Conservation (phyloP, 2,329 filamentous ascomycete genomes). For the Endoconidiophora polonica region DNA sequence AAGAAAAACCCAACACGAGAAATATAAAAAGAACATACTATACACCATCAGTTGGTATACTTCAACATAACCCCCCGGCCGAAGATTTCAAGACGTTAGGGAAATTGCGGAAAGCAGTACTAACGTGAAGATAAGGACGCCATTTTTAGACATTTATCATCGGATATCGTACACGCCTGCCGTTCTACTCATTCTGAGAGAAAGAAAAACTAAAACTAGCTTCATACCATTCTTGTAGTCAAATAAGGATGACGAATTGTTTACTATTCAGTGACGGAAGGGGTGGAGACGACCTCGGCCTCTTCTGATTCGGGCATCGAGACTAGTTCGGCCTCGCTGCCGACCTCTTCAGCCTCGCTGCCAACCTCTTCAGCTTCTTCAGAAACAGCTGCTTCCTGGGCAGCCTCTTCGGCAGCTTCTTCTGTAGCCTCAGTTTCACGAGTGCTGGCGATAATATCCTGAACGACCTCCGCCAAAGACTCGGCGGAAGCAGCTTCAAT, state of each 20-base stretch:
- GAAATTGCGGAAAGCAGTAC: no score
- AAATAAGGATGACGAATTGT: neutral
- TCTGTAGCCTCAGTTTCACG: neutral
- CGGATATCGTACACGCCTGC: slow-evolving; percentile 6
- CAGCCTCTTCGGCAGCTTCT: neutral
- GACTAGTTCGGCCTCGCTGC: neutral
- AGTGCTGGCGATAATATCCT: neutral
- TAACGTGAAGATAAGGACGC: neutral
- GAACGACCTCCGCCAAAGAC: neutral
- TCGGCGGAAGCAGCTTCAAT: slow-evolving; percentile 4
- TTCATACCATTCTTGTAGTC: no score
- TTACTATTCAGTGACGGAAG: neutral
- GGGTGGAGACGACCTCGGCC: neutral
- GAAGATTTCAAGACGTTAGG: no score
- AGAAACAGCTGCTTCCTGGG: neutral
- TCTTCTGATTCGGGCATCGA: neutral
- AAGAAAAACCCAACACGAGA: no score
- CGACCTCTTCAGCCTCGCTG: slow-evolving; percentile 1
- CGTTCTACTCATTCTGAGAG: neutral
- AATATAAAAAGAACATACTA: neutral
- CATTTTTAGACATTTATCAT: slow-evolving; percentile 5
- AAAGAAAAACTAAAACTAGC: neutral
- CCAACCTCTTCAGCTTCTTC: slow-evolving; percentile 2
- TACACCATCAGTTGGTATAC: neutral
- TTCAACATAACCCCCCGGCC: neutral